Base-by-base conservation (phyloP, 2,329 filamentous ascomycete species). In the Stagonosporopsis vannaccii region DNA sequence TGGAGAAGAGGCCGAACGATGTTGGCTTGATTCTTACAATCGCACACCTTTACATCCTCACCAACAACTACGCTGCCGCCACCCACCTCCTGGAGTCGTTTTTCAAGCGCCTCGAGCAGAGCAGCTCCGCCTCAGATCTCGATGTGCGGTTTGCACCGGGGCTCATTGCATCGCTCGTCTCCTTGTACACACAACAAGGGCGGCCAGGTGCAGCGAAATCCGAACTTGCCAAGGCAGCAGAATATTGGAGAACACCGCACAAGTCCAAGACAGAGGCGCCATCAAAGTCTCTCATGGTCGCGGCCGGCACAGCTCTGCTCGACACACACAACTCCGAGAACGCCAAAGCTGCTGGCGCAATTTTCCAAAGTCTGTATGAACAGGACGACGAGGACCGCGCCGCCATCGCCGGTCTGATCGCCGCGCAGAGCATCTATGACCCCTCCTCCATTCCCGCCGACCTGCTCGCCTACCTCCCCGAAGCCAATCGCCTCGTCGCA, bases 61-160 rank as follows among this genome's bases (percentile, higher is more conserved):
- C 83, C 36, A 85, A 88, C 42, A 92, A 94, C 70, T 82, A 86
- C 25, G 88, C 85, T 26, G 87, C 89, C 4, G 94, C 94, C 4
- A 85, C 92, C 32, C 80, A 83, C n/a, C 81, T 91, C 6, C 80
- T 97, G 2, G 90, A 96, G 71, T 80, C 84, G 1, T 93, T 95
- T 71, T 84, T 97, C 51, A 84, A 84, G 59, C 84, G 84, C 9
- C 82, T 97, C 1, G 90, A 94, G 66, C 77, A 85, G 43, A 86
- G 85, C 3, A 81, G 75, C 6, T 78, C 80, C 0, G 71, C 82
- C 2, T 80, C 84, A 15, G 82, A 88, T 55, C 81, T 86, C 53
- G 87, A 92, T 65, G 85, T 90, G 23, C 88, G 93, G 11, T 95
- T 89, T 74, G 88, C 91, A 23, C 94, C 95, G 0, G 94, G 94